These are phyloP conservation scores for Tulasnella sp. DNA, from an alignment of 768 basidiomycete genomes.

Conservation along the genomic window DNA sequence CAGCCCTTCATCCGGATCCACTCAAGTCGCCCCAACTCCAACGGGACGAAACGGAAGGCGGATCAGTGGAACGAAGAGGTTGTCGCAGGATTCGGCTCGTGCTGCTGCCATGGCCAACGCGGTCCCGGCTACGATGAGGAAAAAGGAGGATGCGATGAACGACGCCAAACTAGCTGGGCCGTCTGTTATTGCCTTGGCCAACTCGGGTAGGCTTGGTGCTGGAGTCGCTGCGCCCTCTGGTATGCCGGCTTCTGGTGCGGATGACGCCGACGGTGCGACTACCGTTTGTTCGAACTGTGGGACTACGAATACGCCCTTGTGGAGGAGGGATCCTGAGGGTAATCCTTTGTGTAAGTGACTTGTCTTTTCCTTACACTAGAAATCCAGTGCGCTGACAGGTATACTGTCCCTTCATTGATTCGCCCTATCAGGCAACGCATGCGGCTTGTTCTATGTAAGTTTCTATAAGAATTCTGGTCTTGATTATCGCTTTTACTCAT, in stretches of 20 bases:
- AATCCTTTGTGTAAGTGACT: constrained; percentile 75
- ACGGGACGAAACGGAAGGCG: constrained; percentile 51
- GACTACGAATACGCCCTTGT: constrained; percentile 91
- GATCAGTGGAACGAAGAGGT: constrained; percentile 62
- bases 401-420: background rate
- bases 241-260: constrained; percentile 37
- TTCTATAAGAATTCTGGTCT: background rate
- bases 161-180: constrained; percentile 12
- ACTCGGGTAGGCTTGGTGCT: constrained; percentile 10
- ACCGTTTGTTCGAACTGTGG: constrained; percentile 93
- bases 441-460: constrained; percentile 88
- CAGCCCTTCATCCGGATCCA: background rate
- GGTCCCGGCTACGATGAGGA: constrained; percentile 22
- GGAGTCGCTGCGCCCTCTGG: background rate
- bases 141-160: constrained; percentile 25
- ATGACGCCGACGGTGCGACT: constrained; percentile 66
- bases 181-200: constrained; percentile 28
- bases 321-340: constrained; percentile 89
- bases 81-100: constrained; percentile 46
- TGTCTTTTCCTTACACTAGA: background rate
- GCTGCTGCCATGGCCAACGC: constrained; percentile 14
- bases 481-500: constrained; percentile 5
- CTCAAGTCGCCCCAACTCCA: constrained; percentile 67
- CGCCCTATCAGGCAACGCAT: constrained; percentile 65
- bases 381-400: background rate